Conservation (phyloP, 2,329 filamentous ascomycete species). For the Rhexocercosporidium sp. region DNA sequence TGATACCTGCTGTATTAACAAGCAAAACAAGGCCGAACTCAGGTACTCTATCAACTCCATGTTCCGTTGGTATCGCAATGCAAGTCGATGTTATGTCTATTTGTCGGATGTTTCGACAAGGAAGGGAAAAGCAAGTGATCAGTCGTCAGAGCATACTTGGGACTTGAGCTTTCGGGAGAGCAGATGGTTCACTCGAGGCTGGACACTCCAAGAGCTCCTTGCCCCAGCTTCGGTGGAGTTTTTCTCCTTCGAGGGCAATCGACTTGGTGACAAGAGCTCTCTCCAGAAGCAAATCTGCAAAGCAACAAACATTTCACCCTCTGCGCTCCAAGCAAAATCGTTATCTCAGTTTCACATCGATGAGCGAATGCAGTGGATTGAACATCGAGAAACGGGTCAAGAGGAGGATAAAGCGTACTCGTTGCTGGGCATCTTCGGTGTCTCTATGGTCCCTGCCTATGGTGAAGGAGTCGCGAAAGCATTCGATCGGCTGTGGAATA, state of each 20-base stretch:
- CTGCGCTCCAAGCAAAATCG: too few relatives aligned
- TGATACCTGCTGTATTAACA: constrained; percentile 32
- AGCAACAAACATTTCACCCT: too few relatives aligned
- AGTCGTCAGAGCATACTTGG: neutral
- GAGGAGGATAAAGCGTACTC: too few relatives aligned
- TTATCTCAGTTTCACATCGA: too few relatives aligned
- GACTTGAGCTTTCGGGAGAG: constrained; percentile 16
- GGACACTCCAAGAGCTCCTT: constrained; percentile 23
- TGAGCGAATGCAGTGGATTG: too few relatives aligned
- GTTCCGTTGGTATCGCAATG: constrained; percentile 19
- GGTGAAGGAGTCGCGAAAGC: too few relatives aligned
- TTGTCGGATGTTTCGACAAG: constrained; percentile 15
- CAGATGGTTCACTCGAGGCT: constrained; percentile 19
- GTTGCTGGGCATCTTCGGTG: neutral
- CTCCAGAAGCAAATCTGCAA: too few relatives aligned
- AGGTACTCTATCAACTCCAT: constrained; percentile 12
- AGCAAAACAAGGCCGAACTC: constrained; percentile 22
- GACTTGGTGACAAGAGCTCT: too few relatives aligned
- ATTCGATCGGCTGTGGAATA: too few relatives aligned
- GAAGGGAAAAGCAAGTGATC: neutral
- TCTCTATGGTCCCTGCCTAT: too few relatives aligned
- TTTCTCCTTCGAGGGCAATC: constrained; percentile 12
- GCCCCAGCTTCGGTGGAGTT: constrained; percentile 22
- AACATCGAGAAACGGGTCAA: too few relatives aligned
- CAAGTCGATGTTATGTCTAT: constrained; percentile 25